A percentile compares a stretch with the other conserved stretches of the same genome.
These are phyloP conservation scores for Sclerotinia minor DNA, from an alignment of 2,329 filamentous ascomycete genomes.

Conservation along the genomic window DNA sequence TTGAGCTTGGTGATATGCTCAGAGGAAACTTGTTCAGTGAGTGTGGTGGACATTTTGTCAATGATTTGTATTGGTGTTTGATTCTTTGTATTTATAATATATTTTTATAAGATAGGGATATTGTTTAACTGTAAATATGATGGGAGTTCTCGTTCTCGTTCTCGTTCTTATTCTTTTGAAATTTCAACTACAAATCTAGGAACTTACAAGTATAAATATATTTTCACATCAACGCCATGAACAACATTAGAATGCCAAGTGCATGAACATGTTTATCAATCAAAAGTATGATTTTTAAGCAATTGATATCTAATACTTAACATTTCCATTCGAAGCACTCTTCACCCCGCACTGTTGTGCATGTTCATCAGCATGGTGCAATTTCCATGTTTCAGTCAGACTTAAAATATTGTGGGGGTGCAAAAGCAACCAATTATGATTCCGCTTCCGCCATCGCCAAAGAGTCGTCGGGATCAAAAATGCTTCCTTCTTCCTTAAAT, in stretches of 20 bases:
- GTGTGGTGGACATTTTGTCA: constrained; percentile 15
- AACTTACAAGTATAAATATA: constrained; percentile 13
- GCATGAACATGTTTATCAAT: constrained; percentile 17
- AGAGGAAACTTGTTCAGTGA: constrained; percentile 18
- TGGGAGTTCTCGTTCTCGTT: background rate
- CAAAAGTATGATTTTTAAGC: constrained; percentile 22
- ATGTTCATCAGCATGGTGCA: constrained; percentile 8
- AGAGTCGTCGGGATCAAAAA: background rate
- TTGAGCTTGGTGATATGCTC: background rate
- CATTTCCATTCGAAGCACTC: background rate
- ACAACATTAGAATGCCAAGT: background rate
- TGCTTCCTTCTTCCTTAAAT: background rate
- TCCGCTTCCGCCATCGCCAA: background rate
- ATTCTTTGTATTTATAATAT: background rate
- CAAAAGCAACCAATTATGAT: background rate
- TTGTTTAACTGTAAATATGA: background rate
- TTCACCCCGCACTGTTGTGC: constrained; percentile 12
- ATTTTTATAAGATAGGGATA: background rate
- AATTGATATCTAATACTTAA: background rate
- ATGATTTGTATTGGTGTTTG: background rate
- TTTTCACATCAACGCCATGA: background rate
- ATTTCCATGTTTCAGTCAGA: constrained; percentile 9
- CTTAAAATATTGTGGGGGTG: too few relatives aligned
- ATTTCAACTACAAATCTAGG: background rate
- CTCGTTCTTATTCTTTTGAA: background rate